Evolutionary conservation across 2,329 filamentous ascomycete species (phyloP).

Genomic region (Fusarium sp.): DNA sequence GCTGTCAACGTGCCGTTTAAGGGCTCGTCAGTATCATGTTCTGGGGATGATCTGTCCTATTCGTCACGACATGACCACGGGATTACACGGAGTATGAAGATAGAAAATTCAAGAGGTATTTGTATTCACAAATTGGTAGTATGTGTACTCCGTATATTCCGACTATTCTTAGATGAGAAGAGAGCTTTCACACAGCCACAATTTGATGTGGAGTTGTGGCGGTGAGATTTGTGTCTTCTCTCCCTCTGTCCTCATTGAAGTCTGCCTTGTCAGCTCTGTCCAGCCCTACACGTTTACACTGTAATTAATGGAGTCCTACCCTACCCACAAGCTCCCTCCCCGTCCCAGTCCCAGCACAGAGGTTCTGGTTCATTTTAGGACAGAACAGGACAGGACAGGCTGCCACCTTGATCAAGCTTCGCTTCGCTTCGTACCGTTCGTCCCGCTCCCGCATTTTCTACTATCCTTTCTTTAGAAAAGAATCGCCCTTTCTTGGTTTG

Average conservation of each 20-base stretch:
- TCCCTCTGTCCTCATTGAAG: slow-evolving; percentile 1
- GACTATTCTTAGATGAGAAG: slow-evolving; percentile 18
- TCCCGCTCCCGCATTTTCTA: slow-evolving; percentile 44
- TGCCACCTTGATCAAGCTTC: slow-evolving; percentile 11
- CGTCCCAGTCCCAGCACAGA: not conserved
- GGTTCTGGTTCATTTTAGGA: not conserved
- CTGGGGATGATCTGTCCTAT: slow-evolving; percentile 5
- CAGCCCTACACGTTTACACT: slow-evolving; percentile 37
- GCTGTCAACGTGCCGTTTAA: slow-evolving; percentile 29
- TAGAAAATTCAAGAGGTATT: slow-evolving; percentile 1
- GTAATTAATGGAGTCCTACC: slow-evolving; percentile 10
- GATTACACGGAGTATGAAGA: not conserved
- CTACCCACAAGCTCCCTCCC: slow-evolving; percentile 27
- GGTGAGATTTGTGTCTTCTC: slow-evolving; percentile 4
- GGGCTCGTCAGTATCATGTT: slow-evolving; percentile 15
- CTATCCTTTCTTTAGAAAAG: slow-evolving; percentile 23
- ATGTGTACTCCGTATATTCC: slow-evolving; percentile 12
- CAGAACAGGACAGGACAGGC: not conserved
- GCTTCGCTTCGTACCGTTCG: slow-evolving; percentile 47
- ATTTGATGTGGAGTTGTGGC: slow-evolving; percentile 13
- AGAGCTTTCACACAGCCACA: slow-evolving; percentile 32
- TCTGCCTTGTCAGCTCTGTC: slow-evolving; percentile 29
- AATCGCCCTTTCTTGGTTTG: not conserved
- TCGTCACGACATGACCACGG: slow-evolving; percentile 15
- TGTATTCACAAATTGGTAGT: slow-evolving; percentile 7